Evolutionary conservation across 257 asterid species (phyloP).

Genomic region (Gentiana macrophylla): DNA sequence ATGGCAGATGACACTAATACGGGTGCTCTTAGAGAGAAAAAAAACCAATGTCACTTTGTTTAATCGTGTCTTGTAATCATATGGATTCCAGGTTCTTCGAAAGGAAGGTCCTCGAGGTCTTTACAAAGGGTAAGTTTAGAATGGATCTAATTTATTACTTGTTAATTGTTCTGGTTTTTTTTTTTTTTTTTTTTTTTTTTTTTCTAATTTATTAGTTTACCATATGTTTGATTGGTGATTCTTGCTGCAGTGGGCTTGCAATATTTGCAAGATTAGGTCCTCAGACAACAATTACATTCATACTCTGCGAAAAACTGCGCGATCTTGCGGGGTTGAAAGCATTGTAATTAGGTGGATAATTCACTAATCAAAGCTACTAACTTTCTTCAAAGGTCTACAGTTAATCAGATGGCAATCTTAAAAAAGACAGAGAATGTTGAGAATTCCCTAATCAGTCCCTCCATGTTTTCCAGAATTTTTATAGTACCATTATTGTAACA

Average conservation of each 20-base stretch:
- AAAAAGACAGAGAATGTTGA: no score
- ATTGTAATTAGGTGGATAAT: conserved; percentile 20
- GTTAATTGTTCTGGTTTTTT: neutral
- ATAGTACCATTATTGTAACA: neutral
- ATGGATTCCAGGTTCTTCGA: conserved; percentile 56
- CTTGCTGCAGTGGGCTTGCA: conserved; percentile 52
- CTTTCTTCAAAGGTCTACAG: no score
- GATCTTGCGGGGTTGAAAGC: conserved; percentile 73
- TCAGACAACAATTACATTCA: conserved; percentile 82
- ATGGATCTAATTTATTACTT: neutral
- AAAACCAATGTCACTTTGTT: no score
- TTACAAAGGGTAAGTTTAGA: conserved; percentile 79
- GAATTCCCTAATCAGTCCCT: no score
- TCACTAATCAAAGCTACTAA: no score
- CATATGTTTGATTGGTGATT: no score
- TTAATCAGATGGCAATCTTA: no score
- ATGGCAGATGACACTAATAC: neutral
- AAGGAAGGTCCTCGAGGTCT: conserved; percentile 91
- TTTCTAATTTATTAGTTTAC: conserved; percentile 8
- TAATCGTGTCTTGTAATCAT: neutral
- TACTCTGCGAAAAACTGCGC: conserved; percentile 84
- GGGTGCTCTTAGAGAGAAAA: neutral
- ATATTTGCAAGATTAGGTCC: conserved; percentile 90
- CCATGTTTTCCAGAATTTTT: neutral
- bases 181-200: neutral